phyloP scores from a whole-genome alignment of 371 early-diverging fungal genomes.

The Batrachochytrium dendrobatidis region DNA sequence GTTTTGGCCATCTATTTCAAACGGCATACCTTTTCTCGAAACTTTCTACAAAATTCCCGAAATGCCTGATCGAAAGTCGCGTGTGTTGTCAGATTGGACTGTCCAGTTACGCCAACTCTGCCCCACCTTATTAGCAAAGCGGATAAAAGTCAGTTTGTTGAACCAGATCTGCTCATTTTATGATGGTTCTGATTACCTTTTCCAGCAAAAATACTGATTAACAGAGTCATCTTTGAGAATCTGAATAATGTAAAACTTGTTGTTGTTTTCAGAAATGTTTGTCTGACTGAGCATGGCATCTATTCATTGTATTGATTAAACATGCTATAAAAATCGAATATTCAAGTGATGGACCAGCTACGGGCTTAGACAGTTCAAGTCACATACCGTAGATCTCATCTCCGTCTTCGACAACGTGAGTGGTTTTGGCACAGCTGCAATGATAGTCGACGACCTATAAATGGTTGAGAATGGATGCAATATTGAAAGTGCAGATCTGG shows the following conservation, averaged over 20 bases:
- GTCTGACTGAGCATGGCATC: constrained; percentile 58
- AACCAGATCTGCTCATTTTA: not conserved
- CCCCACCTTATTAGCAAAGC: constrained; percentile 47
- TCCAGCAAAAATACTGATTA: not conserved
- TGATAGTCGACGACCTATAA: constrained; percentile 20
- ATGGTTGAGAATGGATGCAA: not conserved
- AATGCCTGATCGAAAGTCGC: constrained; percentile 27
- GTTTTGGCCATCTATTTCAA: not conserved
- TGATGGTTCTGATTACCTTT: not conserved
- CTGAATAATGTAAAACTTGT: constrained; percentile 61
- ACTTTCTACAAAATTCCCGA: constrained; percentile 40
- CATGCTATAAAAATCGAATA: not conserved
- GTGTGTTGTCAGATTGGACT: constrained; percentile 12
- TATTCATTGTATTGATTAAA: constrained; percentile 4
- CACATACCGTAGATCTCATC: constrained; percentile 22
- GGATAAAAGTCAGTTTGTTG: constrained; percentile 14
- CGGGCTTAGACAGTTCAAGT: not conserved
- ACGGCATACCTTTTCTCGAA: constrained; percentile 35
- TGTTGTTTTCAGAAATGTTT: constrained; percentile 52
- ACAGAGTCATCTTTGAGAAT: constrained; percentile 31
- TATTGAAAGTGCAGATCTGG: not conserved
- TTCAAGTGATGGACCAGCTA: not conserved
- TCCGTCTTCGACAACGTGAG: constrained; percentile 19
- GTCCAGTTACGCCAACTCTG: constrained; percentile 49
- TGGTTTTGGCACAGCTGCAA: constrained; percentile 5